Base-by-base conservation (phyloP, 2,329 filamentous ascomycete genomes). In the Aspergillus sergii region DNA sequence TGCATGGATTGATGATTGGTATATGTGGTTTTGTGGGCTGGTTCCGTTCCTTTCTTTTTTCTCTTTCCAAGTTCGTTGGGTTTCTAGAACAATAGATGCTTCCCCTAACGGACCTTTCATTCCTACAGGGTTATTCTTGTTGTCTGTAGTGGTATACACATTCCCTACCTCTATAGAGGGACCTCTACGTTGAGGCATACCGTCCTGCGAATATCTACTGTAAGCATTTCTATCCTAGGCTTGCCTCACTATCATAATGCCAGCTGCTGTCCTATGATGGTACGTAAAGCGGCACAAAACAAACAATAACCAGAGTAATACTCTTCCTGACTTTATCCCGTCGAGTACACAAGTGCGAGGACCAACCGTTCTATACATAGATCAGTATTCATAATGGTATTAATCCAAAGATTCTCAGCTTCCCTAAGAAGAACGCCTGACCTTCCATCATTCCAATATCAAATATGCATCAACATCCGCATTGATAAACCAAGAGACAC, bases 101-200 rank as follows among this genome's bases (percentile, higher is more conserved):
- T 7, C 0, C 2, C 28, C 1, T 11, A 11, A 30, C 0, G 4
- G 8, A 7, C 3, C 2, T 41, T n/a, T 19, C 39, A 19, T 9
- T 41, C 12, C 8, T 41, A n/a, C 16, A 3, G 16, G 8, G 39
- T 9, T 4, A n/a, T 41, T n/a, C 7, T 4, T 10, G 16, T 19
- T 9, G 4, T 41, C n/a, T 36, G 3, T 16, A 36, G 34, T 7
- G 14, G 34, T 16, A 36, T 36, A 7, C 6, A 1, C 6, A 16
- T 3, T 2, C 34, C 1, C 6, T 16, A 16, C 5, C 0, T 1
- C 5, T 41, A 16, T 9, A n/a, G 7, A 9, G 8, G 8, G 4
- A 36, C 4, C 12, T 9, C 36, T 41, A n/a, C 9, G 6, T 16
- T 1, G 16, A 41, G 16, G n/a, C 16, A 19, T 41, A 39, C 7